Base-by-base conservation (phyloP, 1,139 yeast genomes). In the Yamadazyma sp. region DNA sequence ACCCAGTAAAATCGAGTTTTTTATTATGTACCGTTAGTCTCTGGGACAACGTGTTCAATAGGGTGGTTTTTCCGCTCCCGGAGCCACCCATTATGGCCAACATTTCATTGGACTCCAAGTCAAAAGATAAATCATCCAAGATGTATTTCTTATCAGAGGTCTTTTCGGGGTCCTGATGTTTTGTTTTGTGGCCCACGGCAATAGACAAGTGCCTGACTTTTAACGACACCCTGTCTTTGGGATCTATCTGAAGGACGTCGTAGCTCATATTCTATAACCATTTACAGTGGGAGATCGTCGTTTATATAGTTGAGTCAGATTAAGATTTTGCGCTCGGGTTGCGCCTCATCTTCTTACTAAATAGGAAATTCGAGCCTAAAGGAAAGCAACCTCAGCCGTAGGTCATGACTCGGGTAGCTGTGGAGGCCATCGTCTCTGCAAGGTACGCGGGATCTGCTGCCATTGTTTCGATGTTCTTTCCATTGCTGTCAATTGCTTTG, bases 31-130 rank as follows among this genome's bases (percentile, higher is more conserved):
- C 55, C 35, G 67, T 69, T 3, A 80, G 71, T 42, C 90, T 60
- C 34, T 80, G 75, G 0, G 95, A 87, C 42, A 88, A 60, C 1
- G 81, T 78, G 51, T 88, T 87, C 24, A 88, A 64, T 29, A 88
- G 57, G 0, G 96, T 86, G 0, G 96, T 88, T 54, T 88, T 88
- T 4, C 96, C 96, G 6, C 89, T 79, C 0, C 96, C 96, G 0
- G 94, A 82, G 0, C 94, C 90, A 2, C 95, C 95, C 66, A 85
- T 75, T 21, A 86, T 82, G 4, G 92, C 92, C 62, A 83, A 71
- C 46, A 76, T 61, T 34, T 73, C 67, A 28, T 77, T 80, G 1
- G 68, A 51, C 0, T 76, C 73, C 9, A 84, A 65, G 37, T 78
- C 78, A 44, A 83, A 73, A 2, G 82, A 74, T 27, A 83, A 64